Evolutionary conservation across 768 basidiomycete genomes (phyloP).

Genomic region (Mycena capillaripes): DNA sequence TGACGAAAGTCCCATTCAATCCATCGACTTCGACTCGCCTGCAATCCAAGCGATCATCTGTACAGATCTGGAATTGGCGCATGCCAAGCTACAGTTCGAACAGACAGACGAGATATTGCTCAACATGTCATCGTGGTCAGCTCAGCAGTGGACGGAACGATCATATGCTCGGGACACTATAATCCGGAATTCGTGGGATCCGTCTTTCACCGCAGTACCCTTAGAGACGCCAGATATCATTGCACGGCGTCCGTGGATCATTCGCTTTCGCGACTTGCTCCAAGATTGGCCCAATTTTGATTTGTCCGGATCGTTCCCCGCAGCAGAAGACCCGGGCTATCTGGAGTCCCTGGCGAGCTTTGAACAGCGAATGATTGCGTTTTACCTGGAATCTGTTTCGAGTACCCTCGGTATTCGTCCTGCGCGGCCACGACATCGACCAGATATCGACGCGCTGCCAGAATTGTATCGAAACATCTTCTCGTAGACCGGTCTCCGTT

Average conservation of each 20-base stretch:
- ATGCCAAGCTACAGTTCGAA: constrained; percentile 31
- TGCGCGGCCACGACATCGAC: constrained; percentile 14
- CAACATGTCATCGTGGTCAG: background rate
- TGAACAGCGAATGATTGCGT: constrained; percentile 23
- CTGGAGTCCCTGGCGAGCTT: constrained; percentile 4
- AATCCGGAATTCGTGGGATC: constrained; percentile 23
- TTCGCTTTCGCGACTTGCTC: constrained; percentile 13
- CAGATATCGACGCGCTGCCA: constrained; percentile 10
- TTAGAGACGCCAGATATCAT: constrained; percentile 13
- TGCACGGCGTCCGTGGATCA: constrained; percentile 15
- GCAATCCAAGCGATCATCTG: constrained; percentile 20
- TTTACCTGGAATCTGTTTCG: constrained; percentile 27
- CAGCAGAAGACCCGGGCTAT: background rate
- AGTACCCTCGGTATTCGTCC: constrained; percentile 15
- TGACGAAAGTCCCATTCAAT: constrained; percentile 17
- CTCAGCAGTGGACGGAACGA: background rate
- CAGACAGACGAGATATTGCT: constrained; percentile 28
- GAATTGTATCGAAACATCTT: constrained; percentile 13
- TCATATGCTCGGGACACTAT: constrained; percentile 1
- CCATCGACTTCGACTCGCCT: constrained; percentile 25
- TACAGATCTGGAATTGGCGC: constrained; percentile 22
- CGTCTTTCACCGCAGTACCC: constrained; percentile 15
- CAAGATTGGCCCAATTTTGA: constrained; percentile 21
- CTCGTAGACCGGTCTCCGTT: background rate
- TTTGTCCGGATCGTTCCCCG: background rate